Percentiles rank a stretch among this genome's conserved stretches.
These are phyloP conservation scores for Pseudogymnoascus sp. DNA, from an alignment of 2,329 filamentous ascomycete species.

Conservation along the genomic window DNA sequence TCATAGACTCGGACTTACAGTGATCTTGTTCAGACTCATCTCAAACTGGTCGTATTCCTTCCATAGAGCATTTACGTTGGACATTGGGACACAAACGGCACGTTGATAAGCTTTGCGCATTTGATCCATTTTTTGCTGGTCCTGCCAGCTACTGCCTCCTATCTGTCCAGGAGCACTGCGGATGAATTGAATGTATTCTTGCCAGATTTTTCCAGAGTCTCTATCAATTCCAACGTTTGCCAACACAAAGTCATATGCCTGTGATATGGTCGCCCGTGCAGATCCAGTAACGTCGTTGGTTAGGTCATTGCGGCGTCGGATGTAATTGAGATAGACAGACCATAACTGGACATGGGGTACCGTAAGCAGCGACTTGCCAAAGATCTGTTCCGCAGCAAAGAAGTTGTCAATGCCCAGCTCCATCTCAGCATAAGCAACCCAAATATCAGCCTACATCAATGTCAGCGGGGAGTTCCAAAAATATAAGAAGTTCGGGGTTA, in stretches of 20 bases:
- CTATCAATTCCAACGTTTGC: conserved; percentile 85
- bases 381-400: conserved; percentile 70
- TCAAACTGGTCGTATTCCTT: conserved; percentile 98
- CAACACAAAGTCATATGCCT: conserved; percentile 88
- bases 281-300: conserved; percentile 68
- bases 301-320: conserved; percentile 83
- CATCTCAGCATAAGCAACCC: conserved; percentile 82
- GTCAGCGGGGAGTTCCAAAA: conserved; percentile 27
- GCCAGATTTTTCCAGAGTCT: conserved; percentile 83
- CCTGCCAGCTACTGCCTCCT: conserved; percentile 85
- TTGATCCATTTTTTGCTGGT: conserved; percentile 95
- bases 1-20: conserved; percentile 44
- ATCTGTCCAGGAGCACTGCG: conserved; percentile 78
- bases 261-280: conserved; percentile 70
- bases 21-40: conserved; percentile 85
- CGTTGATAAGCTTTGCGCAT: conserved; percentile 87
- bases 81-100: conserved; percentile 79
- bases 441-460: conserved; percentile 68
- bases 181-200: conserved; percentile 90
- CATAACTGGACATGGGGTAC: conserved; percentile 81
- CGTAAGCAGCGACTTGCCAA: conserved; percentile 67
- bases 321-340: conserved; percentile 91
- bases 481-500: conserved; percentile 13
- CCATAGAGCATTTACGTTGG: conserved; percentile 77
- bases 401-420: conserved; percentile 83